Percentiles rank a stretch among this genome's conserved stretches.
phyloP scores from a whole-genome alignment of 805 yeast genomes.

The Tetrapisispora taiwanensis region DNA sequence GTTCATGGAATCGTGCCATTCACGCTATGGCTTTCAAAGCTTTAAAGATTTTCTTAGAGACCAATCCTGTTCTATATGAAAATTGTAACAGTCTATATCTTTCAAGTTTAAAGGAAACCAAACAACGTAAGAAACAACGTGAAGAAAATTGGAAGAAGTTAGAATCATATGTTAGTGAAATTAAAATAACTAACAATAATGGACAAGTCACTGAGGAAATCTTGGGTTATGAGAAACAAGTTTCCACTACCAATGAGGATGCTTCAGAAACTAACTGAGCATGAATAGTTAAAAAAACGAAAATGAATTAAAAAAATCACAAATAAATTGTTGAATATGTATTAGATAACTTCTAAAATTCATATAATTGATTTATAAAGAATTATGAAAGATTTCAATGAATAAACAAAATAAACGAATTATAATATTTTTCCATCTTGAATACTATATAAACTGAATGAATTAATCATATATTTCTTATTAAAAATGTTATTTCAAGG shows the following conservation, averaged over 20 bases:
- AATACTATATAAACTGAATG: too few relatives aligned
- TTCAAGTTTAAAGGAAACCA: constrained; percentile 66
- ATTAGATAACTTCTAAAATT: neutral
- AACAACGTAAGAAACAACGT: constrained; percentile 49
- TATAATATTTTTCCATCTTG: too few relatives aligned
- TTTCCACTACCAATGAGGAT: neutral
- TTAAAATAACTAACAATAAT: constrained; percentile 13
- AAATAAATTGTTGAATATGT: neutral
- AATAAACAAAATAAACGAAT: neutral
- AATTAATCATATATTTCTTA: too few relatives aligned
- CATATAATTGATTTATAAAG: constrained; percentile 2
- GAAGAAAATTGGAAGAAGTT: constrained; percentile 62
- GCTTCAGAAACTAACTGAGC: neutral
- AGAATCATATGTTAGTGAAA: constrained; percentile 44
- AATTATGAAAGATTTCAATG: neutral
- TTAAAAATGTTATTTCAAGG: too few relatives aligned
- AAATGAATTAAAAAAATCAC: too few relatives aligned
- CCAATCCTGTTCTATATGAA: constrained; percentile 82
- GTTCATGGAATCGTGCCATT: constrained; percentile 90
- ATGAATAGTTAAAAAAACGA: too few relatives aligned
- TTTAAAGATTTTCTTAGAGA: constrained; percentile 81
- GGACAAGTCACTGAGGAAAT: neutral
- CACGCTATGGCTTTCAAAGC: constrained; percentile 87
- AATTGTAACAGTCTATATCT: constrained; percentile 85
- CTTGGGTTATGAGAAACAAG: neutral